A percentile compares a stretch with the other conserved stretches of the same genome.
Evolutionary conservation across 176 grass and related monocot species (phyloP).

Genomic region (Raddia guianensis): DNA sequence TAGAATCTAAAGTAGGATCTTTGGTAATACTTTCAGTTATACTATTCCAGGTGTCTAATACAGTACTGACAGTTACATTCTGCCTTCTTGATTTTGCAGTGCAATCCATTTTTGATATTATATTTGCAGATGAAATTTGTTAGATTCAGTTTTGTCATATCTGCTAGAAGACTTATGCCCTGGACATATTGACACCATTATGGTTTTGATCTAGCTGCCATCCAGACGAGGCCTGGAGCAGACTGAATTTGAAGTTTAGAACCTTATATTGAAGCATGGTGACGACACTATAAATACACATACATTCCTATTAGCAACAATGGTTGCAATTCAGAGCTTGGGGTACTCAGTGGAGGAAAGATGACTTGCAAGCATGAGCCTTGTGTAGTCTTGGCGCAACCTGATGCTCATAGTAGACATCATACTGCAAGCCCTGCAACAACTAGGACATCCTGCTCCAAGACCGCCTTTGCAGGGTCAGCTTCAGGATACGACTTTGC

Average conservation of each 20-base stretch:
- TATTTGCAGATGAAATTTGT: conserved; percentile 82
- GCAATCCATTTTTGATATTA: conserved; percentile 76
- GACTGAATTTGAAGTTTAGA: background rate
- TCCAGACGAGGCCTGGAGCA: background rate
- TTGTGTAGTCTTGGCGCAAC: background rate
- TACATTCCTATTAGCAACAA: background rate
- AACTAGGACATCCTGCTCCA: background rate
- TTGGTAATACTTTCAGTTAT: background rate
- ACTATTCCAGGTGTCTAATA: background rate
- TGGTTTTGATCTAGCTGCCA: conserved; percentile 23
- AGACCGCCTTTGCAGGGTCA: background rate
- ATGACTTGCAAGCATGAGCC: background rate
- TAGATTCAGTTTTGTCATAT: conserved; percentile 30
- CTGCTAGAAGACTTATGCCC: background rate
- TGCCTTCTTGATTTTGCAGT: conserved; percentile 53
- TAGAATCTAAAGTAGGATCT: background rate
- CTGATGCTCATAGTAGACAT: background rate
- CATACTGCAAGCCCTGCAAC: background rate
- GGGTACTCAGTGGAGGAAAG: background rate
- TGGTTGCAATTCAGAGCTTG: background rate
- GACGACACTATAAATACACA: background rate
- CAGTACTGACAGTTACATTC: conserved; percentile 18
- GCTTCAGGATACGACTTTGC: background rate
- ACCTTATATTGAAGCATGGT: background rate
- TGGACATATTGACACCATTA: background rate